Percentiles rank a stretch among this genome's conserved stretches.
phyloP scores from a whole-genome alignment of 2,329 filamentous ascomycete genomes.

The Colletotrichum tofieldiae region DNA sequence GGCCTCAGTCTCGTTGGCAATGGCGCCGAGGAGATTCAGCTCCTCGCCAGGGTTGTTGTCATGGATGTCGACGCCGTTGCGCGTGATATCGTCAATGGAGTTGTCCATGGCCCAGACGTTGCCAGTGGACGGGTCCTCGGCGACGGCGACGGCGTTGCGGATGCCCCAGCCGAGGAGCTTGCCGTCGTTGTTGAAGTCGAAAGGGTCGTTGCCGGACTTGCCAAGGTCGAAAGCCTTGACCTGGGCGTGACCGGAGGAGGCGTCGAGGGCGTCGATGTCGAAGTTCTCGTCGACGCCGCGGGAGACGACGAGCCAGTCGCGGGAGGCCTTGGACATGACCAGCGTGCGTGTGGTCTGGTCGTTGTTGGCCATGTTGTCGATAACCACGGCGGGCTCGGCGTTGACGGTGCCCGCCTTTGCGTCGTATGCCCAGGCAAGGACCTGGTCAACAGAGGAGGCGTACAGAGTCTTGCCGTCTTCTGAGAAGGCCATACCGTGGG shows the following conservation, averaged over 20 bases:
- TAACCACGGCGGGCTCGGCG: conserved; percentile 68
- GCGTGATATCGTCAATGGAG: conserved; percentile 74
- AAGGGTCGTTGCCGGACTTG: conserved; percentile 50
- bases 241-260: conserved; percentile 74
- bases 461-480: conserved; percentile 68
- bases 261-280: conserved; percentile 67
- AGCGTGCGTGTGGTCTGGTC: conserved; percentile 79
- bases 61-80: conserved; percentile 74
- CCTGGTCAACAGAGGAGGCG: conserved; percentile 70
- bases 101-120: conserved; percentile 78
- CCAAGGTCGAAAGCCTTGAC: conserved; percentile 72
- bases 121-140: conserved; percentile 70
- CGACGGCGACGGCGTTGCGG: conserved; percentile 80
- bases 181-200: conserved; percentile 66
- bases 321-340: conserved; percentile 69
- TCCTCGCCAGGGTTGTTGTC: conserved; percentile 81
- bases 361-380: conserved; percentile 61
- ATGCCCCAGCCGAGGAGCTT: conserved; percentile 76
- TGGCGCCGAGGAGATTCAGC: conserved; percentile 79
- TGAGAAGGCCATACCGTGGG: conserved; percentile 70
- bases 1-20: conserved; percentile 56
- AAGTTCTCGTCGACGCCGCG: conserved; percentile 76
- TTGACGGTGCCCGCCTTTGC: conserved; percentile 62
- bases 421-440: conserved; percentile 78
- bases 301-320: conserved; percentile 75